These are phyloP conservation scores for Ephemerocybe angulata DNA, from an alignment of 768 basidiomycete genomes.

Conservation along the genomic window DNA sequence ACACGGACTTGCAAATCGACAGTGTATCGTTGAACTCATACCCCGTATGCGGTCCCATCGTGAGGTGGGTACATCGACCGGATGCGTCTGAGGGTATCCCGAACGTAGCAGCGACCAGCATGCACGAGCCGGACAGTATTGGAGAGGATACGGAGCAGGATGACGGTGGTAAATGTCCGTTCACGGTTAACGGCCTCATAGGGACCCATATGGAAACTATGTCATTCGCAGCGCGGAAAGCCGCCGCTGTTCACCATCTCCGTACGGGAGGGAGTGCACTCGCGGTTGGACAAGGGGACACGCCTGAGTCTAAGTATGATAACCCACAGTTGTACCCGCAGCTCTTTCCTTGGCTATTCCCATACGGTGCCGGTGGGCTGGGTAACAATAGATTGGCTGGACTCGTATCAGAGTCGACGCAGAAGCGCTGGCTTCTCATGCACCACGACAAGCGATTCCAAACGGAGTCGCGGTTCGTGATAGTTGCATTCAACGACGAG, in stretches of 20 bases:
- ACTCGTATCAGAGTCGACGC: neutral
- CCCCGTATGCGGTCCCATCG: neutral
- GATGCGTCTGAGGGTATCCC: neutral
- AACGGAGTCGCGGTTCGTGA: constrained; percentile 30
- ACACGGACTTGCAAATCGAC: neutral
- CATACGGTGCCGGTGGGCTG: constrained; percentile 33
- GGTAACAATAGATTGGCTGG: constrained; percentile 1
- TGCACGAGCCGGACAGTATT: constrained; percentile 10
- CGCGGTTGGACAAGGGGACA: neutral
- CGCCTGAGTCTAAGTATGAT: constrained; percentile 15
- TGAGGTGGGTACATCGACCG: neutral
- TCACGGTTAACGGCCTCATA: constrained; percentile 35
- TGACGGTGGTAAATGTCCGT: constrained; percentile 28
- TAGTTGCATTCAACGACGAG: constrained; percentile 39
- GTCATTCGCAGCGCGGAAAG: neutral
- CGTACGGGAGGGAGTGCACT: neutral
- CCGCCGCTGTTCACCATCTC: neutral
- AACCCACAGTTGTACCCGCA: constrained; percentile 33
- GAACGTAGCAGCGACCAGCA: constrained; percentile 5
- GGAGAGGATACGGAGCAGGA: constrained; percentile 22
- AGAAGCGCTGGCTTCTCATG: neutral
- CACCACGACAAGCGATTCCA: constrained; percentile 41
- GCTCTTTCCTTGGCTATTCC: constrained; percentile 40
- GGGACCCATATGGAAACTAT: constrained; percentile 1
- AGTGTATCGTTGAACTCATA: neutral